phyloP scores from a whole-genome alignment of 805 yeast genomes.

The Ogataea paraovalis region DNA sequence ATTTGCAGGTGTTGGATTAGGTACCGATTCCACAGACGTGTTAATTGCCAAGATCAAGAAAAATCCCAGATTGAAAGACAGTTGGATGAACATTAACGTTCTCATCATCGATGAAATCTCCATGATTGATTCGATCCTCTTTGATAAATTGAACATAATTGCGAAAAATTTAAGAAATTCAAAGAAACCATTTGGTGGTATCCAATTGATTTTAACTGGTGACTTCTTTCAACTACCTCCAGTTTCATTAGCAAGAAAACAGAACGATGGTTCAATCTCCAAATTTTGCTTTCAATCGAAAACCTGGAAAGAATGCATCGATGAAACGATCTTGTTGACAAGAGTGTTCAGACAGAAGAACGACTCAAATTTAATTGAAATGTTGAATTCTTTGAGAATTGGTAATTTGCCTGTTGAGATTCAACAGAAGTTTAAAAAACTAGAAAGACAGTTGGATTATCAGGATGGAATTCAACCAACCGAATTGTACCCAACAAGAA shows the following conservation, averaged over 20 bases:
- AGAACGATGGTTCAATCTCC: slow-evolving; percentile 32
- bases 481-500: slow-evolving; percentile 80
- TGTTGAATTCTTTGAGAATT: slow-evolving; percentile 75
- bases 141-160: slow-evolving; percentile 68
- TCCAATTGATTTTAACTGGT: slow-evolving; percentile 87
- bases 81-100: slow-evolving; percentile 69
- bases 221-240: slow-evolving; percentile 97
- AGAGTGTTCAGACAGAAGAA: slow-evolving; percentile 85
- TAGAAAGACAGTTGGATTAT: slow-evolving; percentile 56
- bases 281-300: slow-evolving; percentile 72
- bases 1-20: slow-evolving; percentile 84
- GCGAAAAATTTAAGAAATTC: slow-evolving; percentile 53
- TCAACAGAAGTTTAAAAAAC: slow-evolving; percentile 40
- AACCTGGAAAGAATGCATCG: slow-evolving; percentile 63
- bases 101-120: slow-evolving; percentile 90
- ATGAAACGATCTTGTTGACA: slow-evolving; percentile 64
- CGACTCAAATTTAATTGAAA: slow-evolving; percentile 69
- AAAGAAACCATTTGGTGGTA: slow-evolving; percentile 83
- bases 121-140: slow-evolving; percentile 80
- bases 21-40: slow-evolving; percentile 44
- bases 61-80: slow-evolving; percentile 37
- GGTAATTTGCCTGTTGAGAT: slow-evolving; percentile 59
- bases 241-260: slow-evolving; percentile 38
- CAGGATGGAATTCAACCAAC: slow-evolving; percentile 85
- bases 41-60: slow-evolving; percentile 47